A percentile compares a stretch with the other conserved stretches of the same genome.
These are phyloP conservation scores for Neospermospora avenae DNA, from an alignment of 2,329 filamentous ascomycete genomes.

Conservation along the genomic window DNA sequence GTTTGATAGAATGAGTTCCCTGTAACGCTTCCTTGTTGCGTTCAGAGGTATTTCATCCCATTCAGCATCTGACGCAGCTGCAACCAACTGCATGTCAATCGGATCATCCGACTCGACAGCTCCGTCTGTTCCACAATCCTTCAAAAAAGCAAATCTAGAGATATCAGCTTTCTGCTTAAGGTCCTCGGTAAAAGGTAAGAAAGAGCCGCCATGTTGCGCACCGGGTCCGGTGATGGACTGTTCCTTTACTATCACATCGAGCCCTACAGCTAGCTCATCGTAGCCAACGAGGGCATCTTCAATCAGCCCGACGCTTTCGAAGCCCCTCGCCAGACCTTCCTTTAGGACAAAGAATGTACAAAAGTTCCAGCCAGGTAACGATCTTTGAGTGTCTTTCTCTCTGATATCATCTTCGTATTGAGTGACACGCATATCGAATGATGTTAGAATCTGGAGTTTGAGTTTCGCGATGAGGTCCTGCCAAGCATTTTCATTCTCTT, in stretches of 20 bases:
- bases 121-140: conserved; percentile 38
- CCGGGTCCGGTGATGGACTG: conserved; percentile 57
- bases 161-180: conserved; percentile 58
- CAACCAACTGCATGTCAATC: conserved; percentile 49
- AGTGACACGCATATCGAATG: conserved; percentile 84
- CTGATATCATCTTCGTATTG: conserved; percentile 98
- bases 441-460: conserved; percentile 80
- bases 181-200: conserved; percentile 71
- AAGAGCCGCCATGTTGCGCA: conserved; percentile 66
- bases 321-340: conserved; percentile 87
- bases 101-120: conserved; percentile 38
- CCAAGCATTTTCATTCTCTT: conserved; percentile 81
- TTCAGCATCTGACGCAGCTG: conserved; percentile 37
- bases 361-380: conserved; percentile 95
- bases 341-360: conserved; percentile 99
- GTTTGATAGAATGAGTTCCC: conserved; percentile 88
- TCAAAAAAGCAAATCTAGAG: conserved; percentile 44
- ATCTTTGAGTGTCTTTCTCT: conserved; percentile 85
- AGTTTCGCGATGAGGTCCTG: conserved; percentile 80
- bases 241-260: conserved; percentile 79
- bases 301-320: conserved; percentile 92
- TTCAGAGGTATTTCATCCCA: conserved; percentile 58
- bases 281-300: conserved; percentile 95
- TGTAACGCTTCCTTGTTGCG: conserved; percentile 73
- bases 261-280: conserved; percentile 84